A percentile compares a stretch with the other conserved stretches of the same genome.
These are phyloP conservation scores for Tuber aestivum DNA, from an alignment of 495 filamentous ascomycete species.

Conservation along the genomic window DNA sequence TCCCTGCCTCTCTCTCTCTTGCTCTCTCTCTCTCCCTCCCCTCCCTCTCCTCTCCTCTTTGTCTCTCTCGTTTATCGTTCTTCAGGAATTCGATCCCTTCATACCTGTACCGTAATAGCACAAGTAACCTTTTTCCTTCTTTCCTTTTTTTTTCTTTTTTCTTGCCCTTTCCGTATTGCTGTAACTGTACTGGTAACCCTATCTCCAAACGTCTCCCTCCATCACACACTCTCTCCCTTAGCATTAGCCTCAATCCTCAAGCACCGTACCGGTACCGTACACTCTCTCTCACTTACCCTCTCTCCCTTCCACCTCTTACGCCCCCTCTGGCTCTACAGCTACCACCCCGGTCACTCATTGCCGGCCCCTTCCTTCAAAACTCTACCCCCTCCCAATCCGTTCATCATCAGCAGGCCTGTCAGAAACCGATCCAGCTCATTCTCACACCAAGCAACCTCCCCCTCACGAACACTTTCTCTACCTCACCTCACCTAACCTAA, in stretches of 20 bases:
- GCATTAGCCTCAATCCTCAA: conserved; percentile 14
- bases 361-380: conserved; percentile 18
- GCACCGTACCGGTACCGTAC: conserved; percentile 6
- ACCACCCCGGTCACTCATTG: conserved; percentile 28
- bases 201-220: conserved; percentile 14
- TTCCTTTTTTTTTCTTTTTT: background rate
- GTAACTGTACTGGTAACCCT: conserved; percentile 5
- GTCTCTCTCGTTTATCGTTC: conserved; percentile 3
- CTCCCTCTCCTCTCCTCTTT: too few relatives aligned
- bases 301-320: background rate
- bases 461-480: conserved; percentile 14
- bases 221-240: conserved; percentile 10
- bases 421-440: conserved; percentile 11
- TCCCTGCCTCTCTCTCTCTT: background rate
- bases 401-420: conserved; percentile 26
- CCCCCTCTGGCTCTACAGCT: background rate
- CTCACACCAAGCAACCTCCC: conserved; percentile 32
- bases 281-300: conserved; percentile 8
- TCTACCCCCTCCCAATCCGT: conserved; percentile 14
- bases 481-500: conserved; percentile 25
- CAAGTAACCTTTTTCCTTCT: background rate
- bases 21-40: conserved; percentile 11
- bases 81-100: background rate
- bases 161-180: background rate
- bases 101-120: background rate